Conservation (phyloP, 768 basidiomycete genomes). For the Zangia roseola region DNA sequence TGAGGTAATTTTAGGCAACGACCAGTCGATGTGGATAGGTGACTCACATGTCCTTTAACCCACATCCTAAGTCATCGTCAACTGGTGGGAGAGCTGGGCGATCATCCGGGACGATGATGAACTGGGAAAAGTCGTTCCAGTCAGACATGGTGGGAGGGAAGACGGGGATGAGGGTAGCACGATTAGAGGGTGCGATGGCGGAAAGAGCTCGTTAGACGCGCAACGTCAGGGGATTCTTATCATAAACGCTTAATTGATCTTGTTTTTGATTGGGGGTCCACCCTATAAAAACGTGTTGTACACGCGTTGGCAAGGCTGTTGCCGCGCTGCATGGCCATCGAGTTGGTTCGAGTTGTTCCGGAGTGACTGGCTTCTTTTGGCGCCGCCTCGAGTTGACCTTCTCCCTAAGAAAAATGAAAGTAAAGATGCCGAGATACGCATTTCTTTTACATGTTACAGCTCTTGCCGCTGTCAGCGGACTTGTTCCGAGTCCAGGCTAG, state of each 20-base stretch:
- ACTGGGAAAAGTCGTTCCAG: slow-evolving; percentile 11
- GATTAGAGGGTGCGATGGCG: slow-evolving; percentile 6
- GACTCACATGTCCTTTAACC: slow-evolving; percentile 23
- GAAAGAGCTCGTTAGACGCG: slow-evolving; percentile 10
- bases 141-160: slow-evolving; percentile 10
- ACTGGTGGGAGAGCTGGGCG: slow-evolving; percentile 17
- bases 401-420: not conserved
- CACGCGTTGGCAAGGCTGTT: slow-evolving; percentile 35
- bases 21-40: not conserved
- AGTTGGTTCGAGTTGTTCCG: slow-evolving; percentile 21
- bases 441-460: not conserved
- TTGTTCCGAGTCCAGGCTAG: slow-evolving; percentile 1
- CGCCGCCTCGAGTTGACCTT: slow-evolving; percentile 18
- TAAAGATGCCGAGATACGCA: slow-evolving; percentile 9
- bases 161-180: not conserved
- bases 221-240: slow-evolving; percentile 29
- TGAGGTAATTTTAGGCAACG: slow-evolving; percentile 11
- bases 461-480: slow-evolving; percentile 17
- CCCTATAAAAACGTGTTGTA: slow-evolving; percentile 36
- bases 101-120: slow-evolving; percentile 18
- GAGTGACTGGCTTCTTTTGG: slow-evolving; percentile 18
- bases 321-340: slow-evolving; percentile 19
- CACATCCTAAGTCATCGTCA: slow-evolving; percentile 16
- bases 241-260: slow-evolving; percentile 21
- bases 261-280: slow-evolving; percentile 36